phyloP scores from a whole-genome alignment of 306 rosid genomes.

The Arachis stenosperma region DNA sequence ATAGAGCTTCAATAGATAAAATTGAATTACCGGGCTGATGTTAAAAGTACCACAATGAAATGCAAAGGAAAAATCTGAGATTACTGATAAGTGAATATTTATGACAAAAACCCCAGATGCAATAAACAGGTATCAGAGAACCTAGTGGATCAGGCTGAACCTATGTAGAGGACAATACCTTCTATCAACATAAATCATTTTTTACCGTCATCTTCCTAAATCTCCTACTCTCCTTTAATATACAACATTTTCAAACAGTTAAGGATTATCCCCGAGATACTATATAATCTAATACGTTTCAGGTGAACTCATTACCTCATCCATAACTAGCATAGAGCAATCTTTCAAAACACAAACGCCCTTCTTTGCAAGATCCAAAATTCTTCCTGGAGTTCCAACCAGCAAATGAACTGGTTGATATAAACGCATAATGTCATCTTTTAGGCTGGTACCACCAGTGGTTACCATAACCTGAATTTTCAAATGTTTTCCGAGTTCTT shows the following conservation, averaged over 20 bases:
- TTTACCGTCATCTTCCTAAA: background rate
- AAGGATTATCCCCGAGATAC: conserved; percentile 4
- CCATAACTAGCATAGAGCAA: conserved; percentile 94
- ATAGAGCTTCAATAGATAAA: background rate
- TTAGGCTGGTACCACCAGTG: conserved; percentile 96
- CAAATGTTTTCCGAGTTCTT: conserved; percentile 96
- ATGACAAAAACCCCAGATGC: conserved; percentile 16
- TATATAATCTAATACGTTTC: conserved; percentile 20
- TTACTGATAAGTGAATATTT: background rate
- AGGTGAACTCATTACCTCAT: conserved; percentile 65
- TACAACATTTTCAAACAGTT: background rate
- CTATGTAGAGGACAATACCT: conserved; percentile 2
- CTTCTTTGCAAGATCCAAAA: conserved; percentile 93
- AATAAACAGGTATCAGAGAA: conserved; percentile 4
- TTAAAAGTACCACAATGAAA: background rate
- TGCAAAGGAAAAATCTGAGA: background rate
- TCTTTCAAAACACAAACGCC: conserved; percentile 85
- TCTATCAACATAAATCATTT: conserved; percentile 6
- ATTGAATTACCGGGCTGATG: background rate
- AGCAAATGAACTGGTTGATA: conserved; percentile 98
- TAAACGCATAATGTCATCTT: conserved; percentile 97
- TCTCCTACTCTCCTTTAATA: background rate
- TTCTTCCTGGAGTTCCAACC: conserved; percentile 99
- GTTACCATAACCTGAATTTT: conserved; percentile 96
- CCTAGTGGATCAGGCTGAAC: conserved; percentile 14